Base-by-base conservation (phyloP, 2,329 filamentous ascomycete species). In the Ceratocystis variospora region DNA sequence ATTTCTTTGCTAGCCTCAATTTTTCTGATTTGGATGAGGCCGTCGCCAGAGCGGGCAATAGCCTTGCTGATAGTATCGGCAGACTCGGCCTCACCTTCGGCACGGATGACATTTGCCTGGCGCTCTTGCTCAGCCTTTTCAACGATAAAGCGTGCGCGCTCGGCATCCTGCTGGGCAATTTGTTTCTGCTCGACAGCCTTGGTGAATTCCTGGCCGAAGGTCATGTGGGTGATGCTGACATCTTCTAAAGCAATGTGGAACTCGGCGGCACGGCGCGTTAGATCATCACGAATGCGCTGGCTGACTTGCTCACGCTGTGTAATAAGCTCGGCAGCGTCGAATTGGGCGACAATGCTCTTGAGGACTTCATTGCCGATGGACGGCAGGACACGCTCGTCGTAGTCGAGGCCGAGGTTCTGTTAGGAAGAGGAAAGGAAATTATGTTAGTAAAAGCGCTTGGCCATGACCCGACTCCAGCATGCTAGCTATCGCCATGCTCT, bases 171-270 rank as follows among this genome's bases (percentile, higher is more conserved):
- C 80, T 99, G 94, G 66, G 94, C 94, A 76, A 99, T 99, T 82
- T 99, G 94, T 86, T 99, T 99, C 85, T 99, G 94, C 81, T 99
- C 94, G 73, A 99, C 94, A 70, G 94, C 94, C 77, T 90, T 89
- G 69, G 94, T 99, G 82, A 99, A 99, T 79, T 99, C 94, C 77
- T 93, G 93, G 72, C 94, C 94, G 76, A 99, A 99, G 64, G 94
- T 99, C 94, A 99, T 99, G 83, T 99, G 94, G 69, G 94, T 99
- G 78, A 99, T 99, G 74, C 90, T 96, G 68, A 99, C 94, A 74
- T 99, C 94, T 79, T 99, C 94, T 65, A 99, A 89, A 33, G 91
- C 90, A 74, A 99, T 99, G 82, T 99, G 96, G 86, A 99, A 99
- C 78, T 99, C 94, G 73, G 87, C 80, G 61, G 94, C 94, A 73